phyloP scores from a whole-genome alignment of 2,329 filamentous ascomycete species.

The Macrophomina pseudophaseolina region DNA sequence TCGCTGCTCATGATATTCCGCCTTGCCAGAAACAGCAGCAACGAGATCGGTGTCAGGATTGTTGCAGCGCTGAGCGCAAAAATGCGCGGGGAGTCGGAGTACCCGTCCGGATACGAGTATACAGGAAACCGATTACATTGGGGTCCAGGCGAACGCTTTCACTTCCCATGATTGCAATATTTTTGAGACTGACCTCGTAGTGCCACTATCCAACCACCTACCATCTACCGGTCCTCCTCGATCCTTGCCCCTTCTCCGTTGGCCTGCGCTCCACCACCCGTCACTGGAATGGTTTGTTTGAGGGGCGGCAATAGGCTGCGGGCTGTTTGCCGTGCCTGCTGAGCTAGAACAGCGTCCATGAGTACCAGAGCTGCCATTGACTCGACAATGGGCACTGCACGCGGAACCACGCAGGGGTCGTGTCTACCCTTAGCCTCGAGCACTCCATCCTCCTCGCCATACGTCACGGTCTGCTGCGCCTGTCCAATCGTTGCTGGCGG shows the following conservation, averaged over 20 bases:
- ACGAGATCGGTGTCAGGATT: too few species aligned
- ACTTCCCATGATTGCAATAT: too few species aligned
- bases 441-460: conserved; percentile 74
- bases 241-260: conserved; percentile 23
- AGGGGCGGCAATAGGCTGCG: conserved; percentile 46
- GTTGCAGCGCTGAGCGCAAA: too few species aligned
- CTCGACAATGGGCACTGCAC: conserved; percentile 88
- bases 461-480: conserved; percentile 82
- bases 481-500: conserved; percentile 91
- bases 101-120: too few species aligned
- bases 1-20: not conserved
- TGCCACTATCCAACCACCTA: not conserved
- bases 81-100: too few species aligned
- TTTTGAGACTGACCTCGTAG: not conserved
- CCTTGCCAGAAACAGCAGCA: too few species aligned
- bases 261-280: conserved; percentile 26
- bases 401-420: conserved; percentile 89
- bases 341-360: conserved; percentile 84
- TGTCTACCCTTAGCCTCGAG: conserved; percentile 92
- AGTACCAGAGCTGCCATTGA: conserved; percentile 87
- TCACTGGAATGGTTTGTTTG: conserved; percentile 43
- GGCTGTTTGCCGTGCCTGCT: conserved; percentile 64
- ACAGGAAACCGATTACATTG: too few species aligned
- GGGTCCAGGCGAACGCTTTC: too few species aligned
- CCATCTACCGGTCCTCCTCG: conserved; percentile 16